A percentile compares a stretch with the other conserved stretches of the same genome.
phyloP scores from a whole-genome alignment of 805 yeast species.

The Cyberlindnera galapagoensis region DNA sequence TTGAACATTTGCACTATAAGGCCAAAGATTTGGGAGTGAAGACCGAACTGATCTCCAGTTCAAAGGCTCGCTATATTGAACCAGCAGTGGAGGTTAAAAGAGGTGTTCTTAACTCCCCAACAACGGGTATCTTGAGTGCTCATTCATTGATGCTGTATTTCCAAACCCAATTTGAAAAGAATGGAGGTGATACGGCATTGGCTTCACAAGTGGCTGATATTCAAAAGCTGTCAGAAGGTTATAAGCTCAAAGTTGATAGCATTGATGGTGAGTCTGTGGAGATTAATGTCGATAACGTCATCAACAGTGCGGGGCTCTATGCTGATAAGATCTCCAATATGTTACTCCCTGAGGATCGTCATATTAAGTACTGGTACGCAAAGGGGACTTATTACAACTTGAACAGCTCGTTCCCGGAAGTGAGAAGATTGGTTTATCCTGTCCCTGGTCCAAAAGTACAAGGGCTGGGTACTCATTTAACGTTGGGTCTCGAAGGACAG shows the following conservation, averaged over 20 bases:
- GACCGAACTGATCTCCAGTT: constrained; percentile 45
- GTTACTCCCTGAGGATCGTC: constrained; percentile 57
- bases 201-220: constrained; percentile 49
- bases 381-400: constrained; percentile 79
- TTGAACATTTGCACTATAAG: constrained; percentile 45
- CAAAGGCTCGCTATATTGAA: constrained; percentile 41
- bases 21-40: constrained; percentile 51
- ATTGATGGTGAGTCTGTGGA: constrained; percentile 30
- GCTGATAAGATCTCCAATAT: constrained; percentile 70
- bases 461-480: constrained; percentile 85
- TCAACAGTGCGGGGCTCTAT: constrained; percentile 75
- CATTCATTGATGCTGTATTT: constrained; percentile 66
- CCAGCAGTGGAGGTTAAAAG: constrained; percentile 60
- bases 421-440: constrained; percentile 64
- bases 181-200: constrained; percentile 59
- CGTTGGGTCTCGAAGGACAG: constrained; percentile 75
- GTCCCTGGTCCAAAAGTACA: constrained; percentile 64
- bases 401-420: constrained; percentile 40
- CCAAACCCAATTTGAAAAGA: constrained; percentile 45
- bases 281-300: constrained; percentile 48
- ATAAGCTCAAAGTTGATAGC: constrained; percentile 24
- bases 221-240: constrained; percentile 23
- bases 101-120: constrained; percentile 65
- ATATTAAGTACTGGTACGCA: constrained; percentile 58
- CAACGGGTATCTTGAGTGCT: constrained; percentile 81